Percentiles rank a stretch among this genome's conserved stretches.
These are phyloP conservation scores for Eragrostis curvula DNA, from an alignment of 176 grass and related monocot species.

Conservation along the genomic window DNA sequence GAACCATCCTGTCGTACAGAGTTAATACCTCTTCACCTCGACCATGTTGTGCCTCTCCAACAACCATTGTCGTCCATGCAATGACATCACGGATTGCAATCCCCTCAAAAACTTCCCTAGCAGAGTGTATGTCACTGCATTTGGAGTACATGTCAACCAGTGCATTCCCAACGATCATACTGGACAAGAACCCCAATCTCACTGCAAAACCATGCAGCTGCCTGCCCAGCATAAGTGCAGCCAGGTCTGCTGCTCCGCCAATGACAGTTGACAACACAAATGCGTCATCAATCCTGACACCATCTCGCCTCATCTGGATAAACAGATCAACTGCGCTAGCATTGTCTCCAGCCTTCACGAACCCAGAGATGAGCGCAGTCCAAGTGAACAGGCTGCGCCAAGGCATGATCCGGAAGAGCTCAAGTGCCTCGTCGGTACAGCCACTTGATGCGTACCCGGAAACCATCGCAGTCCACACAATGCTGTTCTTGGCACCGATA, in stretches of 20 bases:
- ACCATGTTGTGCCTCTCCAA: slow-evolving; percentile 88
- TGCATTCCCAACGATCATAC: slow-evolving; percentile 68
- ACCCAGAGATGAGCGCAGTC: slow-evolving; percentile 85
- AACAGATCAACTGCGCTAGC: slow-evolving; percentile 54
- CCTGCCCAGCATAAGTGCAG: slow-evolving; percentile 53
- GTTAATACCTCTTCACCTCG: slow-evolving; percentile 51
- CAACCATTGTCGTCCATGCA: slow-evolving; percentile 89
- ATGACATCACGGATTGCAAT: slow-evolving; percentile 55
- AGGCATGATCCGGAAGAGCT: slow-evolving; percentile 71
- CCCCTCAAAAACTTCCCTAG: slow-evolving; percentile 76
- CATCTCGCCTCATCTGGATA: slow-evolving; percentile 68
- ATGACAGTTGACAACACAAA: slow-evolving; percentile 59
- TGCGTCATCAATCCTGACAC: slow-evolving; percentile 62
- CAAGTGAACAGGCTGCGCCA: slow-evolving; percentile 63
- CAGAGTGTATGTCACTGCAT: slow-evolving; percentile 82
- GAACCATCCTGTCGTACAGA: slow-evolving; percentile 73
- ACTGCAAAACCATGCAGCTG: slow-evolving; percentile 69
- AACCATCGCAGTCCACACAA: slow-evolving; percentile 83
- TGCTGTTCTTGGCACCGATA: slow-evolving; percentile 59
- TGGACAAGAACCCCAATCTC: slow-evolving; percentile 60
- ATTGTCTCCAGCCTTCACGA: slow-evolving; percentile 60
- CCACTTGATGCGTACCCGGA: slow-evolving; percentile 64
- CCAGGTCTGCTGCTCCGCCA: slow-evolving; percentile 58
- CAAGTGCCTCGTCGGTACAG: slow-evolving; percentile 45
- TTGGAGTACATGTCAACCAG: slow-evolving; percentile 95